Evolutionary conservation across 192 early-diverging fungal species (phyloP).

Genomic region (Allomyces macrogynus): DNA sequence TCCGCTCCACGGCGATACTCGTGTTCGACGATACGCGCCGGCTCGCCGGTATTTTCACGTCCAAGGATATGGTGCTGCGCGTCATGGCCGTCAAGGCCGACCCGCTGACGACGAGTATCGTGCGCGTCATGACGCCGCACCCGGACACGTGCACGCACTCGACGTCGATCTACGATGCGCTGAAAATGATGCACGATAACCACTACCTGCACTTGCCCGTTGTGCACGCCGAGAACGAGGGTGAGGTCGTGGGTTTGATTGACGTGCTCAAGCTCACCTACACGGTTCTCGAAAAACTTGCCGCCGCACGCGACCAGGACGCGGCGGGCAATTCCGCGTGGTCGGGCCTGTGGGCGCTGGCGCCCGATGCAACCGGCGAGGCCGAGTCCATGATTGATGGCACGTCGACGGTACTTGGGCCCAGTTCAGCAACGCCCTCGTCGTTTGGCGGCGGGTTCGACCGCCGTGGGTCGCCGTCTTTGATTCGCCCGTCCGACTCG

Average conservation of each 20-base stretch:
- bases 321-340: too few relatives aligned
- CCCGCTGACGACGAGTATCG: conserved; percentile 74
- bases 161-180: conserved; percentile 58
- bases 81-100: conserved; percentile 74
- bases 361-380: neutral
- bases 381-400: neutral
- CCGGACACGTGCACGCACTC: conserved; percentile 52
- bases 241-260: conserved; percentile 52
- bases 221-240: conserved; percentile 29
- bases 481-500: neutral
- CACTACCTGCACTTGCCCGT: conserved; percentile 72
- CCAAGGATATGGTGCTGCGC: conserved; percentile 65
- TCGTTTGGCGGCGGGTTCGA: conserved; percentile 1
- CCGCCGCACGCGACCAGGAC: conserved; percentile 2
- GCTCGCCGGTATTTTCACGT: conserved; percentile 82
- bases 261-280: conserved; percentile 70
- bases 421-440: conserved; percentile 20
- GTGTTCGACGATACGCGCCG: conserved; percentile 44
- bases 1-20: conserved; percentile 51
- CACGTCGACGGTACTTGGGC: neutral
- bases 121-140: conserved; percentile 91
- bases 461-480: neutral
- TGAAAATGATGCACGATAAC: conserved; percentile 70
- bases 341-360: too few relatives aligned
- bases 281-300: conserved; percentile 61